Conservation (phyloP, 73 alveolate genomes). For the Paraurostyla sp. region DNA sequence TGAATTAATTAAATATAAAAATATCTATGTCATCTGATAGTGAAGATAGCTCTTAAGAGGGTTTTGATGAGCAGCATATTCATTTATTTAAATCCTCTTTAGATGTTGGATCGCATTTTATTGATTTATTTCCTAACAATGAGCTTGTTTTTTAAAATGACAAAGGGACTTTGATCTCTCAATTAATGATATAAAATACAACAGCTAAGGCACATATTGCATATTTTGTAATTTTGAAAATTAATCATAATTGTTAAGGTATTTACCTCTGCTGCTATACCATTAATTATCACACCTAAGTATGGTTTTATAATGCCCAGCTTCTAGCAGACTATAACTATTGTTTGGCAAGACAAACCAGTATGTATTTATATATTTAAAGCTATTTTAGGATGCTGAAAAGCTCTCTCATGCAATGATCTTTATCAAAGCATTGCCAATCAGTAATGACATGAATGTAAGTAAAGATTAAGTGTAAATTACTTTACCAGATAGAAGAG, state of each 20-base stretch:
- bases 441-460: conserved; percentile 63
- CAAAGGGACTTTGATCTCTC: neutral
- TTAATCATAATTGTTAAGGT: neutral
- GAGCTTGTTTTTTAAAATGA: conserved; percentile 9
- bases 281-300: conserved; percentile 34
- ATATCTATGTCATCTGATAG: neutral
- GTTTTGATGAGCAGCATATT: neutral
- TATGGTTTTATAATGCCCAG: conserved; percentile 25
- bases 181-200: conserved; percentile 23
- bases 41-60: conserved; percentile 33
- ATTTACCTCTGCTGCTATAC: conserved; percentile 44
- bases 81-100: conserved; percentile 48
- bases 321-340: neutral
- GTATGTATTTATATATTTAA: neutral
- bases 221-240: conserved; percentile 9
- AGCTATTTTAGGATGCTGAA: conserved; percentile 33
- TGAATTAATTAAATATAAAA: no score
- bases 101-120: conserved; percentile 61
- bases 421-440: conserved; percentile 53
- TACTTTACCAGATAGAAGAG: conserved; percentile 2
- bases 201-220: conserved; percentile 28
- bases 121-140: conserved; percentile 53
- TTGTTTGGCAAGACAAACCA: conserved; percentile 48
- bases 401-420: conserved; percentile 40
- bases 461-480: neutral